These are phyloP conservation scores for Aureobasidium mangrovei DNA, from an alignment of 2,329 filamentous ascomycete genomes.

Conservation along the genomic window DNA sequence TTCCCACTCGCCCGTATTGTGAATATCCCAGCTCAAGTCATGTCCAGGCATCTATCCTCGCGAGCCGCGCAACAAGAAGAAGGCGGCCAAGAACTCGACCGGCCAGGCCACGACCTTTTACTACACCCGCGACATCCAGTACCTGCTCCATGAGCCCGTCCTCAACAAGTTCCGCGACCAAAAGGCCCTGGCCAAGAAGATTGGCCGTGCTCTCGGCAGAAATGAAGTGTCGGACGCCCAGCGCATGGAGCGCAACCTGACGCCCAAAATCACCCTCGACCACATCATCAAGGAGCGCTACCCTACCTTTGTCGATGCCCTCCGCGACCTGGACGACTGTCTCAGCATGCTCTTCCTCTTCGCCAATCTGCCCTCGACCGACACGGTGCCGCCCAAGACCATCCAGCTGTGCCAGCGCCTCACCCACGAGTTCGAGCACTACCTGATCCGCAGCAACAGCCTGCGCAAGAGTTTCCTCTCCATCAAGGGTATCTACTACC, in stretches of 20 bases:
- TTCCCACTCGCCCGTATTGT: background rate
- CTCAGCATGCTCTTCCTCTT: slow-evolving; percentile 96
- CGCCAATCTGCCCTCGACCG: slow-evolving; percentile 85
- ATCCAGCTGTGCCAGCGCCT: slow-evolving; percentile 90
- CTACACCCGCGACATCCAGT: slow-evolving; percentile 93
- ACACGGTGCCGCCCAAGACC: slow-evolving; percentile 86
- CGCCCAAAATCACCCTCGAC: slow-evolving; percentile 82
- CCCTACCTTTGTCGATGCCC: slow-evolving; percentile 88
- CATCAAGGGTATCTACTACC: slow-evolving; percentile 99
- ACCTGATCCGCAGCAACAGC: slow-evolving; percentile 84
- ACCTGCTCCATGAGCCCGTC: slow-evolving; percentile 91
- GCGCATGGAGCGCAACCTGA: slow-evolving; percentile 82
- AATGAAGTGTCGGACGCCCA: slow-evolving; percentile 85
- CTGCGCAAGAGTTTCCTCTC: slow-evolving; percentile 93
- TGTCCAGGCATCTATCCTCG: slow-evolving; percentile 77
- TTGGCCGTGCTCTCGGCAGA: slow-evolving; percentile 79
- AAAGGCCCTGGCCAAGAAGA: slow-evolving; percentile 96
- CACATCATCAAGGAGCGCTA: slow-evolving; percentile 98
- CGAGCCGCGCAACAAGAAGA: slow-evolving; percentile 94
- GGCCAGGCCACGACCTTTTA: slow-evolving; percentile 71
- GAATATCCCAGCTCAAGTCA: background rate
- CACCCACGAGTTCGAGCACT: slow-evolving; percentile 95
- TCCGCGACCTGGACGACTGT: slow-evolving; percentile 92
- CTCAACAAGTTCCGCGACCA: slow-evolving; percentile 94
- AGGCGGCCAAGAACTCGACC: slow-evolving; percentile 84